These are phyloP conservation scores for Austroboletus novae-zelandiae DNA, from an alignment of 1,284 basidiomycete genomes.

Conservation along the genomic window DNA sequence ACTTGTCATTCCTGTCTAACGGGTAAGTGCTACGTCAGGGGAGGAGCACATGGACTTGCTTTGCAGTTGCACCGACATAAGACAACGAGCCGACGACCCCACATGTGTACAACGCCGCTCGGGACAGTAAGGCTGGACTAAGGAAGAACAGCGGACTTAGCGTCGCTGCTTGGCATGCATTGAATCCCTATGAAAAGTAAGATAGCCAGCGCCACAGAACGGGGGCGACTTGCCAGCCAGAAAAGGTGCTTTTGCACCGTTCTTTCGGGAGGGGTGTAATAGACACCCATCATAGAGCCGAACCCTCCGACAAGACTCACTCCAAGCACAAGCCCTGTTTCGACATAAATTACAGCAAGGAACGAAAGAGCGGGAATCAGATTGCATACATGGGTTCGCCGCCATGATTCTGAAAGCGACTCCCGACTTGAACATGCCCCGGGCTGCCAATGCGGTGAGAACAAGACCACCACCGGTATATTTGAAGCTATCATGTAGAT, in stretches of 20 bases:
- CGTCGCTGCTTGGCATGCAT: slow-evolving; percentile 82
- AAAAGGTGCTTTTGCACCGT: slow-evolving; percentile 71
- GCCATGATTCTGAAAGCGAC: slow-evolving; percentile 78
- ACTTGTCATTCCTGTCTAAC: slow-evolving; percentile 69
- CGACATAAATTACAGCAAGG: slow-evolving; percentile 1
- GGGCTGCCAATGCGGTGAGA: slow-evolving; percentile 76
- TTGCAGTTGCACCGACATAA: slow-evolving; percentile 88
- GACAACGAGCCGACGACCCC: slow-evolving; percentile 83
- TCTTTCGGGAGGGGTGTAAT: slow-evolving; percentile 73
- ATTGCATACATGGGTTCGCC: slow-evolving; percentile 73
- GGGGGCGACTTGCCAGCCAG: slow-evolving; percentile 59
- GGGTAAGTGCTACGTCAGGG: slow-evolving; percentile 1
- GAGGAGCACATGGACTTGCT: slow-evolving; percentile 39
- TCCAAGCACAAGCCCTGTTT: slow-evolving; percentile 76
- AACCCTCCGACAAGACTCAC: slow-evolving; percentile 77
- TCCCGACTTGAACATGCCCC: slow-evolving; percentile 75
- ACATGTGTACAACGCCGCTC: slow-evolving; percentile 86
- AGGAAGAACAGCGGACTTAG: slow-evolving; percentile 85
- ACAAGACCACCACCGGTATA: slow-evolving; percentile 83
- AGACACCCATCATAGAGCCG: slow-evolving; percentile 77
- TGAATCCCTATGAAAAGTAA: slow-evolving; percentile 62
- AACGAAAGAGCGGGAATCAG: not conserved
- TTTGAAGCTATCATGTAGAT: slow-evolving; percentile 82
- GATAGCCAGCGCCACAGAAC: slow-evolving; percentile 1
- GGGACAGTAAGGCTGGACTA: slow-evolving; percentile 81